Evolutionary conservation across 1,139 yeast species (phyloP).

Genomic region (Suhomyces anneliseae): DNA sequence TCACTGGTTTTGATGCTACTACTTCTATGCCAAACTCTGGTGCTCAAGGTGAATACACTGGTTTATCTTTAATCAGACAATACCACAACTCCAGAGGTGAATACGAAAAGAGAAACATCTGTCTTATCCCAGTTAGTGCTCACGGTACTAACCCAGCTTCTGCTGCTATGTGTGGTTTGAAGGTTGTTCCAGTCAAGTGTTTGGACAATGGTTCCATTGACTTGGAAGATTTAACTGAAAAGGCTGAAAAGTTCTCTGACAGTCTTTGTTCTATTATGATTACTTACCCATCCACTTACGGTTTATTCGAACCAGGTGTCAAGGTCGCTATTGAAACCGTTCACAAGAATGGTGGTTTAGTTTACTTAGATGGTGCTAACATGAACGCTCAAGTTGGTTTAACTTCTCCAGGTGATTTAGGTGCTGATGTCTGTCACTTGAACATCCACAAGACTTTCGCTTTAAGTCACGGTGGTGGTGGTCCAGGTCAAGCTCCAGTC

Average conservation of each 20-base stretch:
- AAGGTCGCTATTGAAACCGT: slow-evolving; percentile 80
- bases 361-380: slow-evolving; percentile 96
- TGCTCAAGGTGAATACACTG: slow-evolving; percentile 98
- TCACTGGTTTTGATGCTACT: slow-evolving; percentile 93
- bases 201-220: slow-evolving; percentile 83
- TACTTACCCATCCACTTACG: slow-evolving; percentile 96
- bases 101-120: slow-evolving; percentile 67
- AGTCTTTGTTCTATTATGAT: slow-evolving; percentile 90
- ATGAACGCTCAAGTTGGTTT: slow-evolving; percentile 99
- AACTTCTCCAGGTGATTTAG: slow-evolving; percentile 95
- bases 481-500: slow-evolving; percentile 98
- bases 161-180: slow-evolving; percentile 95
- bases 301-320: slow-evolving; percentile 91
- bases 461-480: slow-evolving; percentile 99
- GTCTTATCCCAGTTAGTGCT: slow-evolving; percentile 94
- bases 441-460: slow-evolving; percentile 97
- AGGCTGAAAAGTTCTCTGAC: slow-evolving; percentile 69
- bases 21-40: slow-evolving; percentile 97
- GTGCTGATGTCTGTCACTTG: slow-evolving; percentile 98
- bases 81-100: slow-evolving; percentile 76
- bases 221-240: slow-evolving; percentile 66
- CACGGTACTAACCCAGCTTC: slow-evolving; percentile 99
- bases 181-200: slow-evolving; percentile 91
- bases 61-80: slow-evolving; percentile 80
- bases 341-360: slow-evolving; percentile 89